Evolutionary conservation across 2,329 filamentous ascomycete genomes (phyloP).

Genomic region (Arthroderma uncinatum): DNA sequence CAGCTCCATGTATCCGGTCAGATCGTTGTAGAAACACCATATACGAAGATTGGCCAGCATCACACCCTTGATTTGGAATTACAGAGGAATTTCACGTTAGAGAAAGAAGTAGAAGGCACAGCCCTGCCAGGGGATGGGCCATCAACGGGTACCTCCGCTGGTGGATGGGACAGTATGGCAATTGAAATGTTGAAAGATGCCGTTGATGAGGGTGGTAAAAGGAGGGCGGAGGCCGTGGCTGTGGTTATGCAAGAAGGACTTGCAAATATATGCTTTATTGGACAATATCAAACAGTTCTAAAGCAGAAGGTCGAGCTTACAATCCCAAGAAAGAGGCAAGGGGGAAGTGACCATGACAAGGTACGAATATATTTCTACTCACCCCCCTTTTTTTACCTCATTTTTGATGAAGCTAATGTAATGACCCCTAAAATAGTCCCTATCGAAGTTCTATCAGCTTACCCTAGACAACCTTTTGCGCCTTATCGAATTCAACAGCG

Average conservation of each 20-base stretch:
- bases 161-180: constrained; percentile 82
- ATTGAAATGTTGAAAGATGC: constrained; percentile 67
- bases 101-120: constrained; percentile 54
- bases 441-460: constrained; percentile 67
- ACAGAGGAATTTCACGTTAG: constrained; percentile 74
- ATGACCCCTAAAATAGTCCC: constrained; percentile 39
- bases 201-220: constrained; percentile 55
- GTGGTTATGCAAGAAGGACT: constrained; percentile 78
- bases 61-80: constrained; percentile 77
- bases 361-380: constrained; percentile 18
- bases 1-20: constrained; percentile 58
- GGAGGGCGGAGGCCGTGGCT: constrained; percentile 72
- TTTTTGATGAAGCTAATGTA: background rate
- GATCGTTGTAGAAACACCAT: constrained; percentile 55
- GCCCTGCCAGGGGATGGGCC: constrained; percentile 23
- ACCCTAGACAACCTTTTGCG: constrained; percentile 64
- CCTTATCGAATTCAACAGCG: constrained; percentile 58
- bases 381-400: background rate
- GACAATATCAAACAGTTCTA: constrained; percentile 39
- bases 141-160: constrained; percentile 16
- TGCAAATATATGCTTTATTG: constrained; percentile 42
- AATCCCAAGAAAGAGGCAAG: constrained; percentile 38
- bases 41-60: constrained; percentile 55
- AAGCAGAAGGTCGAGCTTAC: constrained; percentile 40
- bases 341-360: constrained; percentile 41